A percentile compares a stretch with the other conserved stretches of the same genome.
phyloP scores from a whole-genome alignment of 495 filamentous ascomycete genomes.

The Chlorociboria aeruginascens region DNA sequence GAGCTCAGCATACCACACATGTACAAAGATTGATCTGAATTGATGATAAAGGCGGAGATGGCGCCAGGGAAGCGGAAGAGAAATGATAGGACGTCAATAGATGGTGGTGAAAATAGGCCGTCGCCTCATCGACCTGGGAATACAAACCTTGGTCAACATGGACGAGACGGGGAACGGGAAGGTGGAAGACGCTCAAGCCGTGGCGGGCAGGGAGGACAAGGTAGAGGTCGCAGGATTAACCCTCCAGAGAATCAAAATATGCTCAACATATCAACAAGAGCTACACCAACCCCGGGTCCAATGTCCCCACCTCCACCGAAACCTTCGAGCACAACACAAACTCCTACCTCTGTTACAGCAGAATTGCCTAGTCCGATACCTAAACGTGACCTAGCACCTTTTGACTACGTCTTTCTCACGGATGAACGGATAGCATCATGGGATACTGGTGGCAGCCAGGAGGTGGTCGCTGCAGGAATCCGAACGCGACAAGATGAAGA shows the following conservation, averaged over 20 bases:
- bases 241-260: constrained; percentile 11
- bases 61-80: constrained; percentile 37
- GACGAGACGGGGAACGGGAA: constrained; percentile 11
- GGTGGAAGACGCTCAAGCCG: constrained; percentile 16
- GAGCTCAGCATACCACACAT: constrained; percentile 7
- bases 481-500: constrained; percentile 55
- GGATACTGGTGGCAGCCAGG: constrained; percentile 35
- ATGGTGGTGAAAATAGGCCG: constrained; percentile 31
- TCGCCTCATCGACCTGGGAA: constrained; percentile 41
- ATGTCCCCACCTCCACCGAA: constrained; percentile 26
- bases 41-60: constrained; percentile 11
- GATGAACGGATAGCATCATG: constrained; percentile 33
- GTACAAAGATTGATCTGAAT: constrained; percentile 5
- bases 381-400: constrained; percentile 15
- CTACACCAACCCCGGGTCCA: constrained; percentile 15
- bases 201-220: constrained; percentile 12
- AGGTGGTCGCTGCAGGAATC: constrained; percentile 35
- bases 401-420: constrained; percentile 37
- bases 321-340: constrained; percentile 30
- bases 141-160: constrained; percentile 35
- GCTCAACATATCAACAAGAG: constrained; percentile 8
- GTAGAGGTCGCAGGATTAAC: constrained; percentile 17
- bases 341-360: constrained; percentile 15
- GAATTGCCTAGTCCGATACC: constrained; percentile 5
- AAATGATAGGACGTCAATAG: constrained; percentile 29